Evolutionary conservation across 2,329 filamentous ascomycete genomes (phyloP).

Genomic region (Xylaria sp.): DNA sequence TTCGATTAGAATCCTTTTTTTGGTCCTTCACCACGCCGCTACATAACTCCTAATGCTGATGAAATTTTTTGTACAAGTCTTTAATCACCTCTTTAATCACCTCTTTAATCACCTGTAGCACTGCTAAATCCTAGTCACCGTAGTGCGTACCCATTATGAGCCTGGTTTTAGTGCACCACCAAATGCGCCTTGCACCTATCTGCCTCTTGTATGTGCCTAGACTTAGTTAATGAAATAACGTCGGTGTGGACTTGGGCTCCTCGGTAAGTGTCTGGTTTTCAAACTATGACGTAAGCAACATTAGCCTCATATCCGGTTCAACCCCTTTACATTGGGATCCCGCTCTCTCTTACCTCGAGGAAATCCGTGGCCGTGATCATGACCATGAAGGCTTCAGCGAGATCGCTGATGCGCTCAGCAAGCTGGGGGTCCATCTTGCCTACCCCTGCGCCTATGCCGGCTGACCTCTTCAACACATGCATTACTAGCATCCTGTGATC

Average conservation of each 20-base stretch:
- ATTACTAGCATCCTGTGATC: conserved; percentile 87
- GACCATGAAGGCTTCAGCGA: conserved; percentile 87
- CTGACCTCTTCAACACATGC: conserved; percentile 89
- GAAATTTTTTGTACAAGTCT: conserved; percentile 17
- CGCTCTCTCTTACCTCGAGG: conserved; percentile 72
- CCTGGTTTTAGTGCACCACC: neutral
- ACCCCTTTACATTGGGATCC: neutral
- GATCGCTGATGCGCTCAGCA: conserved; percentile 74
- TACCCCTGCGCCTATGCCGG: conserved; percentile 73
- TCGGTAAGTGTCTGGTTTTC: conserved; percentile 45
- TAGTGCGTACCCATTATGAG: conserved; percentile 7
- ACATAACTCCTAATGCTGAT: conserved; percentile 9
- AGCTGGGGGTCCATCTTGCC: conserved; percentile 55
- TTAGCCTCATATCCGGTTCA: conserved; percentile 33
- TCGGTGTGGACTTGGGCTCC: conserved; percentile 37
- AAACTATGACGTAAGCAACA: conserved; percentile 41
- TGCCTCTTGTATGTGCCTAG: neutral
- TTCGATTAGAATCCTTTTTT: conserved; percentile 12
- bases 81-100: conserved; percentile 23
- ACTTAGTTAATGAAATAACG: conserved; percentile 45
- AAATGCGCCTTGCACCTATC: neutral
- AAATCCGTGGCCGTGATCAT: conserved; percentile 86
- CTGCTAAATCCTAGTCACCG: neutral
- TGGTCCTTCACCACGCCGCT: neutral
- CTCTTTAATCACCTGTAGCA: conserved; percentile 20